These are phyloP conservation scores for Paramecium octaurelia DNA, from an alignment of 73 alveolate species.

Conservation along the genomic window DNA sequence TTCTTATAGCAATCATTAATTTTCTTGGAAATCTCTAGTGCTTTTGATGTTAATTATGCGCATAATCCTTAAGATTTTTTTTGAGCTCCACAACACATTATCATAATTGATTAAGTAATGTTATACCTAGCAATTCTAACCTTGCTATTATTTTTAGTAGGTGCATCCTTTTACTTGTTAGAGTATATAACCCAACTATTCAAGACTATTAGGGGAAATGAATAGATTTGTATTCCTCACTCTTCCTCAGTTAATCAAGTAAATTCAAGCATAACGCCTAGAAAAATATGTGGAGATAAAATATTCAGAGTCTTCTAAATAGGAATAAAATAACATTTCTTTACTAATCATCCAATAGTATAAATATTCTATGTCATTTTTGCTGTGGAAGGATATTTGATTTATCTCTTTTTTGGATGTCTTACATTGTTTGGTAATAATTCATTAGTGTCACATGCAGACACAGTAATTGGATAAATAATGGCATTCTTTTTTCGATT, in stretches of 20 bases:
- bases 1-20: conserved; percentile 2
- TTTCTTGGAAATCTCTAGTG: background rate
- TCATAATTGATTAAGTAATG: background rate
- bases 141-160: background rate
- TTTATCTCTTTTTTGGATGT: conserved; percentile 50
- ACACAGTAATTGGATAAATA: conserved; percentile 40
- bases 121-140: background rate
- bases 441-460: background rate
- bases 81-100: background rate
- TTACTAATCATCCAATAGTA: conserved; percentile 56
- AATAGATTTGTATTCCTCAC: conserved; percentile 57
- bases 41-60: background rate
- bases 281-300: background rate
- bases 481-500: conserved; percentile 48
- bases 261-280: background rate
- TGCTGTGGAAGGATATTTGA: conserved; percentile 52
- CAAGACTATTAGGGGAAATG: conserved; percentile 29
- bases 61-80: background rate
- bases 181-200: conserved; percentile 53
- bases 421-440: conserved; percentile 1
- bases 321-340: conserved; percentile 10
- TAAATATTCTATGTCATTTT: conserved; percentile 48
- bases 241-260: conserved; percentile 16
- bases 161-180: conserved; percentile 49
- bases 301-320: background rate